Evolutionary conservation across 2,329 filamentous ascomycete genomes (phyloP).

Genomic region (Ceratocystis albifundus): DNA sequence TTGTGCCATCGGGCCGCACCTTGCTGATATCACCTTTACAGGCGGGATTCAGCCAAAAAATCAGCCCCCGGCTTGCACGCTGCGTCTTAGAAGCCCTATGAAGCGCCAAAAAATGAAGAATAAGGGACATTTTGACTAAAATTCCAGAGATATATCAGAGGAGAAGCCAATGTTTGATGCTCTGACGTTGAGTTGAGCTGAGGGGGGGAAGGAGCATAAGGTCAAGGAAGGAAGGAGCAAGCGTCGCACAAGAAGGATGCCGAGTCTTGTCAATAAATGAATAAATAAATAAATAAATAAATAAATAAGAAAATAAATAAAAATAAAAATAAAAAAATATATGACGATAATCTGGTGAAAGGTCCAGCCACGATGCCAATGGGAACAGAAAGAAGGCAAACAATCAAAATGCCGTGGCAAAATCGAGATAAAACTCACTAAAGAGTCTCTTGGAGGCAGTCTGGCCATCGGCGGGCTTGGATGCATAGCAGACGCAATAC

Average conservation of each 20-base stretch:
- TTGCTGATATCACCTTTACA: neutral
- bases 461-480: no score
- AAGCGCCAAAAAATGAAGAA: no score
- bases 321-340: no score
- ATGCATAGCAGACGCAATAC: no score
- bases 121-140: neutral
- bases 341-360: neutral
- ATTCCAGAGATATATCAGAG: neutral
- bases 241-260: constrained; percentile 7
- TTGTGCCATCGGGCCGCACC: neutral
- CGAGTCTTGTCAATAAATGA: neutral
- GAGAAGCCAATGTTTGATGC: neutral
- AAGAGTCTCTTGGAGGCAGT: no score
- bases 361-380: no score
- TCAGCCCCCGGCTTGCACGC: neutral
- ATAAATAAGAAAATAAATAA: neutral
- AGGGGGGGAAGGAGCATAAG: neutral
- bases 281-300: neutral
- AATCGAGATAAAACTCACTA: neutral
- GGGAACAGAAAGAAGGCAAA: neutral
- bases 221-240: neutral
- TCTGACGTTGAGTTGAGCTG: neutral
- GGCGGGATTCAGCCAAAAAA: neutral
- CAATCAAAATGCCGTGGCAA: neutral
- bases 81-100: neutral